Base-by-base conservation (phyloP, 441 rosid species). In the Geranium incanum region DNA sequence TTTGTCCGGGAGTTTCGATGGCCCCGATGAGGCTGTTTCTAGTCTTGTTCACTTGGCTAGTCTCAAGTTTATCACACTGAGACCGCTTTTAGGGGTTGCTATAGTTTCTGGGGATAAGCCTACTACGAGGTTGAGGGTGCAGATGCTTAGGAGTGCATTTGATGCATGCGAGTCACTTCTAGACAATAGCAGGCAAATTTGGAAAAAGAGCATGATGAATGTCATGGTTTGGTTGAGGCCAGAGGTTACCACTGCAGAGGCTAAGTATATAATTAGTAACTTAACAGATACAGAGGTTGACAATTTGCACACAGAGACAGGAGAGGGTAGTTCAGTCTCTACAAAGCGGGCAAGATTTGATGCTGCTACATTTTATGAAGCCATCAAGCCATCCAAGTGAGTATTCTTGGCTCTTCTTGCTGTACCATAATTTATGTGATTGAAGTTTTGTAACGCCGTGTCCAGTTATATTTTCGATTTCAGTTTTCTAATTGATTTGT, bases 151-250 rank as follows among this genome's bases (percentile, higher is more conserved):
- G 77, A 76, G 84, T 60, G 92, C 88, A 63, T 90, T 95, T 79
- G 84, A 88, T 78, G 84, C 87, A 4, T 88, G 97, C 72, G 94
- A 84, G 73, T 92, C 96, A 13, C 87, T 92, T 75, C 78, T 86
- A 36, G 97, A 89, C 70, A 88, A 74, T 70, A 82, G 81, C 8
- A 86, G 95, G 78, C 92, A 89, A 64, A 63, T 83, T 55, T 95
- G 97, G 99, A 90, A 87, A 78, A 92, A 79, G 82, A 92, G 97
- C 80, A 87, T 95, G 93, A 74, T 88, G 79, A 88, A 89, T 86
- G 86, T 87, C 75, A 92, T 95, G 93, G 83, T 90, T 72, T 95
- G 99, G 99, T 69, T 95, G 74, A 85, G 89, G 70, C 97, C 99
- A 9, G 99, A 92, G 83, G 94, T 95, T 36, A 77, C 81, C 84